phyloP scores from a whole-genome alignment of 805 yeast species.

The Zygosaccharomyces lentus region DNA sequence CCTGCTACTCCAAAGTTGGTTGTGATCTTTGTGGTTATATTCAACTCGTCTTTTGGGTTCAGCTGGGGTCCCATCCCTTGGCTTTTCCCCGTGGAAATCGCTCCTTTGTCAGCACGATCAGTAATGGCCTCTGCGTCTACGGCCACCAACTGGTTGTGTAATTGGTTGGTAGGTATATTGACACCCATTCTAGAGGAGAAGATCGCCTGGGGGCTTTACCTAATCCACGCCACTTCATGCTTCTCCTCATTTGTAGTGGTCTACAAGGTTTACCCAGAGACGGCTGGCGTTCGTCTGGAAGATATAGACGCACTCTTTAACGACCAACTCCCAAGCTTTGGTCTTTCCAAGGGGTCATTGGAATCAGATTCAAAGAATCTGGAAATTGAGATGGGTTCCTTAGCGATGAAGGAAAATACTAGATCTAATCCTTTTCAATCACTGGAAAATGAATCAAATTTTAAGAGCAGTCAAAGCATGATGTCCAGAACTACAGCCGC shows the following conservation, averaged over 20 bases:
- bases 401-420: background rate
- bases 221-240: constrained; percentile 79
- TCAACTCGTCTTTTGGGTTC: constrained; percentile 80
- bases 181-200: constrained; percentile 78
- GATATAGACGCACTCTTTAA: constrained; percentile 92
- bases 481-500: constrained; percentile 13
- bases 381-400: background rate
- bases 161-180: constrained; percentile 87
- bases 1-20: constrained; percentile 62
- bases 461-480: constrained; percentile 17
- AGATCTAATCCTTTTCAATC: background rate
- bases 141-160: constrained; percentile 90
- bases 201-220: constrained; percentile 75
- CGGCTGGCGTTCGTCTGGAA: constrained; percentile 81
- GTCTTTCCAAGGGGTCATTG: constrained; percentile 19
- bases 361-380: background rate
- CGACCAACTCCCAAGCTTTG: constrained; percentile 44
- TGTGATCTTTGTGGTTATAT: constrained; percentile 69
- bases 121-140: constrained; percentile 89
- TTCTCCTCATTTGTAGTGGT: constrained; percentile 69
- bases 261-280: constrained; percentile 75
- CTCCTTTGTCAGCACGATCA: constrained; percentile 79
- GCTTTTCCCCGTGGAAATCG: constrained; percentile 80
- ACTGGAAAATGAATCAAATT: constrained; percentile 4
- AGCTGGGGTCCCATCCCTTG: constrained; percentile 96